Conservation (phyloP, 164 flowering plant genomes). For the Hamamelis virginiana region DNA sequence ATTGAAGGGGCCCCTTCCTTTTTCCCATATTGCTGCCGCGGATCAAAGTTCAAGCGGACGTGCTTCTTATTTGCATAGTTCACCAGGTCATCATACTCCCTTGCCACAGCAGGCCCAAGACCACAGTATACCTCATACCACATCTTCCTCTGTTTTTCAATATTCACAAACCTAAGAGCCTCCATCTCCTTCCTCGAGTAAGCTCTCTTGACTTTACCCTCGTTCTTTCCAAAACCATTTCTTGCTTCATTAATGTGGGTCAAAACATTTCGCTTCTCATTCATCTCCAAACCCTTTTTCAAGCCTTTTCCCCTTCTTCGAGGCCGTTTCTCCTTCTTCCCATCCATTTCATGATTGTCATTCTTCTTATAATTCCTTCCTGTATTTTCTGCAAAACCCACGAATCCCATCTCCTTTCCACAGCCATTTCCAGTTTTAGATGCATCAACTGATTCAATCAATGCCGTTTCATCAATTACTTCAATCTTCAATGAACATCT, state of each 20-base stretch:
- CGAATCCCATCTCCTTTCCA: constrained; percentile 1
- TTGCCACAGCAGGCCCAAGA: constrained; percentile 38
- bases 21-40: constrained; percentile 15
- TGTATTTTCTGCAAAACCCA: not conserved
- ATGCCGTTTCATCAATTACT: constrained; percentile 34
- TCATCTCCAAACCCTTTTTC: constrained; percentile 20
- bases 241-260: not conserved
- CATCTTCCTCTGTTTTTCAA: constrained; percentile 45
- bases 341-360: constrained; percentile 12
- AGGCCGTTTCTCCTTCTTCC: constrained; percentile 26
- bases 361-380: constrained; percentile 1
- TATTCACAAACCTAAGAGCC: constrained; percentile 47
- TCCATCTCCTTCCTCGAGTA: constrained; percentile 64
- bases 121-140: constrained; percentile 62
- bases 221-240: constrained; percentile 7
- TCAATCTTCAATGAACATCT: constrained; percentile 21
- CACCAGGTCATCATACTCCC: constrained; percentile 45
- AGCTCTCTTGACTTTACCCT: constrained; percentile 19
- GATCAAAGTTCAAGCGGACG: constrained; percentile 14
- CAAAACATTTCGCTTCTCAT: constrained; percentile 5
- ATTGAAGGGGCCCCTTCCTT: constrained; percentile 17
- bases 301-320: constrained; percentile 24
- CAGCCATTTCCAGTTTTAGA: constrained; percentile 3
- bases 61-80: constrained; percentile 29
- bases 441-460: constrained; percentile 19